Percentiles rank a stretch among this genome's conserved stretches.
These are phyloP conservation scores for Termitomyces sp. DNA, from an alignment of 768 basidiomycete species.

Conservation along the genomic window DNA sequence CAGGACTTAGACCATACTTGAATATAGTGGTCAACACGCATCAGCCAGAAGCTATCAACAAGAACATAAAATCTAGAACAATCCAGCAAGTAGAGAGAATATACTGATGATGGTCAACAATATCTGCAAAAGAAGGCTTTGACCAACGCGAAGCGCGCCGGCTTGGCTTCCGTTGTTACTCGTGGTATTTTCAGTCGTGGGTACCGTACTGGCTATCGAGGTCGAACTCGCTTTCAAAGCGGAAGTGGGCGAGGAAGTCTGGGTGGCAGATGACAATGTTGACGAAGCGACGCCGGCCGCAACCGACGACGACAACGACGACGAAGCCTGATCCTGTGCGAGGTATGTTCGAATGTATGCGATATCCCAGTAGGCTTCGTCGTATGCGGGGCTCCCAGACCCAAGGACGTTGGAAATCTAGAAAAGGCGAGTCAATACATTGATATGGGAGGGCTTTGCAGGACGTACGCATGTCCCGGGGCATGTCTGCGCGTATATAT, in stretches of 20 bases:
- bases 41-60: background rate
- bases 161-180: background rate
- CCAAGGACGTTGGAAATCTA: conserved; percentile 38
- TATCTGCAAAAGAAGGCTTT: background rate
- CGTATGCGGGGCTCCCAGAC: conserved; percentile 36
- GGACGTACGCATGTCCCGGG: conserved; percentile 33
- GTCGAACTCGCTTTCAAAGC: background rate
- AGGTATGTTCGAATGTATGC: conserved; percentile 52
- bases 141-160: background rate
- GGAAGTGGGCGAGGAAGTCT: background rate
- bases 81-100: background rate
- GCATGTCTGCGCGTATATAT: conserved; percentile 37
- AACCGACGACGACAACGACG: background rate
- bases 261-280: background rate
- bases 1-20: background rate
- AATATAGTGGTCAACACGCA: background rate
- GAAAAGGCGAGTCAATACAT: conserved; percentile 3
- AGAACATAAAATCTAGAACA: background rate
- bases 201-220: background rate
- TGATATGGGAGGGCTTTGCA: background rate
- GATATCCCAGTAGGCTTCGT: conserved; percentile 56
- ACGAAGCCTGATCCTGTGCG: conserved; percentile 12
- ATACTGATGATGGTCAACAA: background rate
- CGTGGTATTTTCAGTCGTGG: background rate
- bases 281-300: too few species aligned